These are phyloP conservation scores for Calophaca sinica DNA, from an alignment of 306 rosid genomes.

Conservation along the genomic window DNA sequence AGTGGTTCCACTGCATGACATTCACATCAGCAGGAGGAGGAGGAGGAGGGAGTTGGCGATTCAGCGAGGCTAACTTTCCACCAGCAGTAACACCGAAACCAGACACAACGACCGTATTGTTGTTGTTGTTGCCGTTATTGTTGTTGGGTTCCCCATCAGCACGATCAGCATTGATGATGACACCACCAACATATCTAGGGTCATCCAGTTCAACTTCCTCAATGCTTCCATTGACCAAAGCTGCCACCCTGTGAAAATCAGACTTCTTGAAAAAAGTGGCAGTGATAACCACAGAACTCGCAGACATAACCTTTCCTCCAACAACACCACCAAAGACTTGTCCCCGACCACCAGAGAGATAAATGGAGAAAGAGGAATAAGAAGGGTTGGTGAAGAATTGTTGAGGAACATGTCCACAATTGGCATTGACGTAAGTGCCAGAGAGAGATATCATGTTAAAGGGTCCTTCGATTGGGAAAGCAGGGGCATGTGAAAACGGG, in stretches of 20 bases:
- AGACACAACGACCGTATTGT: background rate
- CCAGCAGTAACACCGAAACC: background rate
- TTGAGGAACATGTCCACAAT: background rate
- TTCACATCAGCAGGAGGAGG: slow-evolving; percentile 29
- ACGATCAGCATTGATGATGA: background rate
- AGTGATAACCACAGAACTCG: slow-evolving; percentile 49
- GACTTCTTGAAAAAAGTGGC: slow-evolving; percentile 48
- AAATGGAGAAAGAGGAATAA: slow-evolving; percentile 50
- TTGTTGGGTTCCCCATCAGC: background rate
- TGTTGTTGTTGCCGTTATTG: no score
- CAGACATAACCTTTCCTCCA: slow-evolving; percentile 54
- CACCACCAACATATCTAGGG: background rate
- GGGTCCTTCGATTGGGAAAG: slow-evolving; percentile 41
- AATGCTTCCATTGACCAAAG: background rate
- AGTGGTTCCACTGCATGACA: slow-evolving; percentile 55
- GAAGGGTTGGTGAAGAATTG: background rate
- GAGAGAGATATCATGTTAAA: slow-evolving; percentile 47
- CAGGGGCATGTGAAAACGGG: slow-evolving; percentile 14
- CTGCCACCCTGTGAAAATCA: slow-evolving; percentile 31
- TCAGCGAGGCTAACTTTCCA: slow-evolving; percentile 16
- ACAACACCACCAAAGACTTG: slow-evolving; percentile 68
- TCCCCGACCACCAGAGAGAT: slow-evolving; percentile 55
- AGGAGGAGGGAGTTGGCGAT: no score
- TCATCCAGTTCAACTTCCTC: background rate
- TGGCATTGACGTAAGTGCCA: slow-evolving; percentile 9